Evolutionary conservation across 805 yeast genomes (phyloP).

Genomic region (Ogataea siamensis): DNA sequence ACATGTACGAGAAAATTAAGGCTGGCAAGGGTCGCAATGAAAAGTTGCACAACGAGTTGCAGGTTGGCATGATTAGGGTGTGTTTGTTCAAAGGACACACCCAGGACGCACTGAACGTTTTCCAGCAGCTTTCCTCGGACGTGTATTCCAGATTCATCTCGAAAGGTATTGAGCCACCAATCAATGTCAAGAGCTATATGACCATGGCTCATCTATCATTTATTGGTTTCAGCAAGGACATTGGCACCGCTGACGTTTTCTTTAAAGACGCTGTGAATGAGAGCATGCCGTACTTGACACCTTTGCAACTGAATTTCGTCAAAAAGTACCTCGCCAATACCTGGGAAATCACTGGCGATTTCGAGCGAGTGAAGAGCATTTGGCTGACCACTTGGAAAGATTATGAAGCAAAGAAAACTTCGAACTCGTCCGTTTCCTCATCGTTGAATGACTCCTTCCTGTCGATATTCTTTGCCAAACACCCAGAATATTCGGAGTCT

Average conservation of each 20-base stretch:
- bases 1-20: slow-evolving; percentile 45
- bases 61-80: slow-evolving; percentile 72
- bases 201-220: slow-evolving; percentile 75
- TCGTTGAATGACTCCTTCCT: slow-evolving; percentile 69
- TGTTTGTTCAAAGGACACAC: slow-evolving; percentile 64
- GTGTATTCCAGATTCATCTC: slow-evolving; percentile 39
- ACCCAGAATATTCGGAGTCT: slow-evolving; percentile 48
- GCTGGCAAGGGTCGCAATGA: slow-evolving; percentile 33
- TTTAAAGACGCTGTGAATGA: slow-evolving; percentile 68
- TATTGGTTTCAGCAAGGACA: slow-evolving; percentile 74
- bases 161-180: slow-evolving; percentile 34
- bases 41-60: slow-evolving; percentile 45
- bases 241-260: slow-evolving; percentile 67
- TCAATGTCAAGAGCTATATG: slow-evolving; percentile 48
- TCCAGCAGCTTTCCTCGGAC: slow-evolving; percentile 56
- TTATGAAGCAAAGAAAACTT: slow-evolving; percentile 49
- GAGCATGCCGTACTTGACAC: slow-evolving; percentile 70
- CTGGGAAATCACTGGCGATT: slow-evolving; percentile 53
- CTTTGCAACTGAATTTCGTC: slow-evolving; percentile 70
- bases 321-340: slow-evolving; percentile 62
- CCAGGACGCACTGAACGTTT: slow-evolving; percentile 60
- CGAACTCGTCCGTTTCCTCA: slow-evolving; percentile 67
- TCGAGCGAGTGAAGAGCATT: slow-evolving; percentile 54
- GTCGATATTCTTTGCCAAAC: slow-evolving; percentile 61
- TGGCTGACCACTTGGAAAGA: slow-evolving; percentile 63